These are phyloP conservation scores for Sphaerulina musiva DNA, from an alignment of 2,329 filamentous ascomycete species.

Conservation along the genomic window DNA sequence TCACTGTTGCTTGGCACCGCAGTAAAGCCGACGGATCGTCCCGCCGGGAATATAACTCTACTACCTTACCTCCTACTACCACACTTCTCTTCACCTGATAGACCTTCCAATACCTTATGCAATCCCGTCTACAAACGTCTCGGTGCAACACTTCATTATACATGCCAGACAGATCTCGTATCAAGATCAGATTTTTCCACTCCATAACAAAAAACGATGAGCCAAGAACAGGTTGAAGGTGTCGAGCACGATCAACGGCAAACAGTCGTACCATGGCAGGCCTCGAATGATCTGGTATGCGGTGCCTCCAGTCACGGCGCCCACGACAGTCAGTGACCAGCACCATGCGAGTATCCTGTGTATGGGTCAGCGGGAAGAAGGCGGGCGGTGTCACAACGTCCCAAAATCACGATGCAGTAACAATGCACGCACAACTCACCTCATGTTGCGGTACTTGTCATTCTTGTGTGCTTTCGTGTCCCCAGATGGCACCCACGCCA, in stretches of 20 bases:
- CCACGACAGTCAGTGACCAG: constrained; percentile 35
- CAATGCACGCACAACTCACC: constrained; percentile 10
- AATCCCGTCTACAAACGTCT: too few relatives aligned
- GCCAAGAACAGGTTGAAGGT: constrained; percentile 38
- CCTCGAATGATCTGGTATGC: constrained; percentile 34
- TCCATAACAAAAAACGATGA: constrained; percentile 38
- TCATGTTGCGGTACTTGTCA: constrained; percentile 42
- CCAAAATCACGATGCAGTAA: not conserved
- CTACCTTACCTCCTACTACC: too few relatives aligned
- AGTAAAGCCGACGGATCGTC: too few relatives aligned
- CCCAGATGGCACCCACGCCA: constrained; percentile 39
- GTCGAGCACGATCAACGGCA: constrained; percentile 38
- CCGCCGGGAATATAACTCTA: too few relatives aligned
- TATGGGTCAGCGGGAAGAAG: not conserved
- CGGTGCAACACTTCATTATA: not conserved
- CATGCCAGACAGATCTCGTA: too few relatives aligned
- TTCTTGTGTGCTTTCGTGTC: constrained; percentile 39
- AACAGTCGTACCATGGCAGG: constrained; percentile 38
- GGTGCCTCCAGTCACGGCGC: constrained; percentile 34
- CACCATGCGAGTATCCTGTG: constrained; percentile 33
- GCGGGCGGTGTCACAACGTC: too few relatives aligned
- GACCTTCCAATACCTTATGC: too few relatives aligned
- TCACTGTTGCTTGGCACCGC: too few relatives aligned
- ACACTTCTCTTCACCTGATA: too few relatives aligned
- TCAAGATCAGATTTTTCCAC: constrained; percentile 14